Percentiles rank a stretch among this genome's conserved stretches.
Evolutionary conservation across 306 rosid species (phyloP).

Genomic region (Corylus americana): DNA sequence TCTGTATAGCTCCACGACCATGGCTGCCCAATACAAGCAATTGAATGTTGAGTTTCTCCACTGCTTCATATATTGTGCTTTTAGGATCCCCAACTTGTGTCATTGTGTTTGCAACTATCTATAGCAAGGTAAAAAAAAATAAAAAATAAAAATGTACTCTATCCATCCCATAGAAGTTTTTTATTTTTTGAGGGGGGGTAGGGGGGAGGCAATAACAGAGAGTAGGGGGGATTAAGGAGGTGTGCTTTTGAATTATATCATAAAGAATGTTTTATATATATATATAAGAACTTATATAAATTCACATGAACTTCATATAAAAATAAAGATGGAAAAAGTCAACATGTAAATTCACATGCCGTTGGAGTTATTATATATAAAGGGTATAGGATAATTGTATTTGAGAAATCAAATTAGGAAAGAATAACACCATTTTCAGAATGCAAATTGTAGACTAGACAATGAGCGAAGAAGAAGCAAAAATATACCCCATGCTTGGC

Average conservation of each 20-base stretch:
- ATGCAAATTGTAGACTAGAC: not conserved
- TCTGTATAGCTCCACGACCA: constrained; percentile 34
- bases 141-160: no score
- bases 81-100: constrained; percentile 43
- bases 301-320: no score
- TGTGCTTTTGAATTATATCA: no score
- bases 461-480: not conserved
- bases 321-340: no score
- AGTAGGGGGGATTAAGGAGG: no score
- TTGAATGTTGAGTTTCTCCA: constrained; percentile 29
- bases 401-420: not conserved
- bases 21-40: constrained; percentile 49
- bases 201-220: no score
- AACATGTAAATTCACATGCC: no score
- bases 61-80: constrained; percentile 41
- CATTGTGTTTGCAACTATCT: constrained; percentile 34
- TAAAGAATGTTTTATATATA: no score
- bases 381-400: not conserved
- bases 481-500: constrained; percentile 34
- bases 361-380: not conserved
- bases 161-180: no score
- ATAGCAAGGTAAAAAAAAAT: not conserved
- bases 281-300: no score
- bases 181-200: no score
- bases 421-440: not conserved